A percentile compares a stretch with the other conserved stretches of the same genome.
These are phyloP conservation scores for Amylostereum chailletii DNA, from an alignment of 1,284 basidiomycete genomes.

Conservation along the genomic window DNA sequence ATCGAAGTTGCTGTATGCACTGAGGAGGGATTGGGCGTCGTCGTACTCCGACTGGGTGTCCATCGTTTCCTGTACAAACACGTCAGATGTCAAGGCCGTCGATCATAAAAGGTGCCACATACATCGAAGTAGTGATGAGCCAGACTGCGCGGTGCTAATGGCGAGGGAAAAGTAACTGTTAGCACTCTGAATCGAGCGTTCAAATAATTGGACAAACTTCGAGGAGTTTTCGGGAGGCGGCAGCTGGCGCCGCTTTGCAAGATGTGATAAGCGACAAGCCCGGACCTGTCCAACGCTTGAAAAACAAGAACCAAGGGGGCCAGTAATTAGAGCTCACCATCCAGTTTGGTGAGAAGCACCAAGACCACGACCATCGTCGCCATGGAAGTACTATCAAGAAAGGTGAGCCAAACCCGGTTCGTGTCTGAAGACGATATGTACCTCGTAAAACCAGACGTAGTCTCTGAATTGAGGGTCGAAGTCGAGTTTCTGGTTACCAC, in stretches of 20 bases:
- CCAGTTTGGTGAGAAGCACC: conserved; percentile 98
- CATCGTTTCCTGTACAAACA: conserved; percentile 50
- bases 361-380: conserved; percentile 83
- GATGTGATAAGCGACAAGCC: conserved; percentile 88
- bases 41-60: conserved; percentile 65
- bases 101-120: conserved; percentile 15
- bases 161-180: conserved; percentile 13
- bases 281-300: conserved; percentile 49
- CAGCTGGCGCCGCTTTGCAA: conserved; percentile 80
- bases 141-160: conserved; percentile 75
- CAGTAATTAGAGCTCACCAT: conserved; percentile 48
- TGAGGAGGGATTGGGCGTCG: conserved; percentile 51
- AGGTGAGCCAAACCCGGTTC: neutral
- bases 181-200: conserved; percentile 8
- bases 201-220: conserved; percentile 45
- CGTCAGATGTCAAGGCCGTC: conserved; percentile 4
- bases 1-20: conserved; percentile 51
- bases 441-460: conserved; percentile 93
- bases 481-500: conserved; percentile 82
- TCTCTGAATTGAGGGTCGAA: conserved; percentile 94
- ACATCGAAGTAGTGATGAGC: conserved; percentile 94
- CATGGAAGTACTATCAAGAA: conserved; percentile 80
- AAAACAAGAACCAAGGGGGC: neutral
- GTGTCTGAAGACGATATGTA: conserved; percentile 22
- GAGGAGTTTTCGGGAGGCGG: conserved; percentile 80